Evolutionary conservation across 2,329 filamentous ascomycete genomes (phyloP).

Genomic region (Fusarium chuoi): DNA sequence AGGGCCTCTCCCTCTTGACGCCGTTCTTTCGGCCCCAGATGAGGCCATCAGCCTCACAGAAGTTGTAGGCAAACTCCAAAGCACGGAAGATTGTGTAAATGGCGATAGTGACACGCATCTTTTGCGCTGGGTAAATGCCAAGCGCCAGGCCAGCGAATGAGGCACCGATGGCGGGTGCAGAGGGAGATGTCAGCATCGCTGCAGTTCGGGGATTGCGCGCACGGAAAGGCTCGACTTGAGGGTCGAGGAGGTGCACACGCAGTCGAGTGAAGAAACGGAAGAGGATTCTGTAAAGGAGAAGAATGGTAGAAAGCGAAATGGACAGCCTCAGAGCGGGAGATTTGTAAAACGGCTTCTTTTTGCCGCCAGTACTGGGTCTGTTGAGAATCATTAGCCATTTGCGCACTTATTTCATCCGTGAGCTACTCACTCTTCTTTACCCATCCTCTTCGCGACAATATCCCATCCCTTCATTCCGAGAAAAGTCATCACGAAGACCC

Average conservation of each 20-base stretch:
- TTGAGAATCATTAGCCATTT: constrained; percentile 2
- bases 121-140: constrained; percentile 74
- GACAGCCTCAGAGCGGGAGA: constrained; percentile 81
- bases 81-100: constrained; percentile 85
- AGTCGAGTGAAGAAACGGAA: constrained; percentile 89
- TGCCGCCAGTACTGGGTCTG: constrained; percentile 44
- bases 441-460: constrained; percentile 59
- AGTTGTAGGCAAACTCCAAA: constrained; percentile 88
- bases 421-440: constrained; percentile 58
- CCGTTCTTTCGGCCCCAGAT: constrained; percentile 69
- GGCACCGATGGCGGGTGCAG: constrained; percentile 90
- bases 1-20: constrained; percentile 71
- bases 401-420: background rate
- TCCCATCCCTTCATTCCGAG: constrained; percentile 72
- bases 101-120: constrained; percentile 79
- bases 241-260: constrained; percentile 79
- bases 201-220: constrained; percentile 82
- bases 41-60: constrained; percentile 77
- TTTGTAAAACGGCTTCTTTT: constrained; percentile 67
- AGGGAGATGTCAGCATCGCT: constrained; percentile 79
- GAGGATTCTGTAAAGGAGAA: constrained; percentile 88
- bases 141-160: constrained; percentile 86
- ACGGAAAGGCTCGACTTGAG: constrained; percentile 84
- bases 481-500: constrained; percentile 74
- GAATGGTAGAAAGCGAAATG: constrained; percentile 82